A percentile compares a stretch with the other conserved stretches of the same genome.
phyloP scores from a whole-genome alignment of 306 rosid genomes.

The Adenanthera pavonina region DNA sequence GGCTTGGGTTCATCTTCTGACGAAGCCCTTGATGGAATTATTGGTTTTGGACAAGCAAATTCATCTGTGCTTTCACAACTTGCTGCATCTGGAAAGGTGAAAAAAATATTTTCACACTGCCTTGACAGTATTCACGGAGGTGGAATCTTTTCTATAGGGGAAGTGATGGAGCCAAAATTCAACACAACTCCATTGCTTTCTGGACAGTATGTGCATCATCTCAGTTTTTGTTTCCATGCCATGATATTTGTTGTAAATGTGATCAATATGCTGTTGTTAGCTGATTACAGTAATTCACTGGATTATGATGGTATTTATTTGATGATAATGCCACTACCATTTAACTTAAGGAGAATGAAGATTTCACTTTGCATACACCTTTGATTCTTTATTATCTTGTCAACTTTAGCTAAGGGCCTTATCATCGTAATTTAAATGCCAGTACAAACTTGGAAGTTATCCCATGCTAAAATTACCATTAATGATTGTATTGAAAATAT shows the following conservation, averaged over 20 bases:
- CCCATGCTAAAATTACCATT: constrained; percentile 15
- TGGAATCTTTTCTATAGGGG: constrained; percentile 90
- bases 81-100: constrained; percentile 79
- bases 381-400: constrained; percentile 27
- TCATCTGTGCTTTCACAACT: constrained; percentile 90
- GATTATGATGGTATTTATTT: constrained; percentile 25
- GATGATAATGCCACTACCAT: constrained; percentile 33
- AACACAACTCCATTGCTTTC: constrained; percentile 65
- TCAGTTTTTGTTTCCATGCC: constrained; percentile 29
- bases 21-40: constrained; percentile 76
- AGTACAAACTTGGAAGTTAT: background rate
- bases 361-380: constrained; percentile 11
- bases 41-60: constrained; percentile 96
- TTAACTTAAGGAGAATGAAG: constrained; percentile 23
- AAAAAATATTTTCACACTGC: constrained; percentile 86
- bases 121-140: constrained; percentile 81
- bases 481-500: constrained; percentile 1
- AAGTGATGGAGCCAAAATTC: constrained; percentile 74
- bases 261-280: constrained; percentile 23
- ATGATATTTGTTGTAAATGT: constrained; percentile 28
- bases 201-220: constrained; percentile 64
- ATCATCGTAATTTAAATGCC: background rate
- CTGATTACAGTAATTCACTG: constrained; percentile 17
- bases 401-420: constrained; percentile 12
- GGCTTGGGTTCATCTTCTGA: constrained; percentile 51